Evolutionary conservation across 768 basidiomycete species (phyloP).

Genomic region (Harrya chromipes): DNA sequence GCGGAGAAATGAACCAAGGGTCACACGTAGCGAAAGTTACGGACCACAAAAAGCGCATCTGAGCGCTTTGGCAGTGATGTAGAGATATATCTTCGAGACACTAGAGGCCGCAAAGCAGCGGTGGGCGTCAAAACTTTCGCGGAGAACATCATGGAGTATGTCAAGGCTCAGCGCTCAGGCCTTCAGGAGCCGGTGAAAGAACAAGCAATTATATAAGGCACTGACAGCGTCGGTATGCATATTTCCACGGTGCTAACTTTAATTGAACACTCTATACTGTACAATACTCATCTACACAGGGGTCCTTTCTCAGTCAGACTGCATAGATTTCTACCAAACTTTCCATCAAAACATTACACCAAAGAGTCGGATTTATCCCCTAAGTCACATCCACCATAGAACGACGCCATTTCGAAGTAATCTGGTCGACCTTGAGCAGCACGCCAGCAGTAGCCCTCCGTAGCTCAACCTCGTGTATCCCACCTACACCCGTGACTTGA

Average conservation of each 20-base stretch:
- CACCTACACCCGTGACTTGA: slow-evolving; percentile 60
- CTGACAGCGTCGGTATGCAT: too few relatives aligned
- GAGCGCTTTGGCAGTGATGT: slow-evolving; percentile 52
- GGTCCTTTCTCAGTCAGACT: too few relatives aligned
- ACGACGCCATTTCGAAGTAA: slow-evolving; percentile 64
- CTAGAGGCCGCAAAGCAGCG: slow-evolving; percentile 15
- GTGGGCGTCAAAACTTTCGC: slow-evolving; percentile 12
- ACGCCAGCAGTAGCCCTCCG: slow-evolving; percentile 76
- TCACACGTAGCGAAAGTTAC: slow-evolving; percentile 31
- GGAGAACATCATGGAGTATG: slow-evolving; percentile 19
- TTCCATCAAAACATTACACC: too few relatives aligned
- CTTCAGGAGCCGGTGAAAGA: background rate
- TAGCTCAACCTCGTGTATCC: slow-evolving; percentile 58
- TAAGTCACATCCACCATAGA: slow-evolving; percentile 51
- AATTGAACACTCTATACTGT: too few relatives aligned
- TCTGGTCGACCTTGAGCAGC: slow-evolving; percentile 72
- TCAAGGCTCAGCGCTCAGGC: background rate
- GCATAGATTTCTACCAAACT: too few relatives aligned
- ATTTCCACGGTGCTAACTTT: too few relatives aligned
- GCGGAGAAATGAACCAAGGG: slow-evolving; percentile 14
- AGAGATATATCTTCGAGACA: slow-evolving; percentile 29
- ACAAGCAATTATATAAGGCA: background rate
- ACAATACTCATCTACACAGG: too few relatives aligned
- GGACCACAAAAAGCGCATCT: slow-evolving; percentile 84
- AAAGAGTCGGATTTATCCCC: background rate